phyloP scores from a whole-genome alignment of 371 early-diverging fungal genomes.

The Spraguea lophii region DNA sequence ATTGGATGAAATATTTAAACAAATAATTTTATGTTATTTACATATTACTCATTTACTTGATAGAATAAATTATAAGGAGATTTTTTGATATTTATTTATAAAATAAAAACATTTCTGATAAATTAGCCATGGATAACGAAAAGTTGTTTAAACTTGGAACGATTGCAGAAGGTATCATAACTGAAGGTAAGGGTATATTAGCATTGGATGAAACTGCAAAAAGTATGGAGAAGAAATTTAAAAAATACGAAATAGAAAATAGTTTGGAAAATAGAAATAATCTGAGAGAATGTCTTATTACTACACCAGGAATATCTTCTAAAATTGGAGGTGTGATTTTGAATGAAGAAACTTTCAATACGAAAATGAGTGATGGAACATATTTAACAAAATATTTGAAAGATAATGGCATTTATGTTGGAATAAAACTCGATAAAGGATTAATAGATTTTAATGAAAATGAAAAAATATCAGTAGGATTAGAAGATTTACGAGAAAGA shows the following conservation, averaged over 20 bases:
- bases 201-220: slow-evolving; percentile 53
- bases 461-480: slow-evolving; percentile 51
- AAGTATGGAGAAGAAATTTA: slow-evolving; percentile 51
- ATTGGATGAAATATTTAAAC: no score
- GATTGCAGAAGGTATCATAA: slow-evolving; percentile 49
- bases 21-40: no score
- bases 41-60: no score
- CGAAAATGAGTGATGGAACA: slow-evolving; percentile 47
- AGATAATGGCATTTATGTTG: slow-evolving; percentile 48
- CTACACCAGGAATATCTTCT: slow-evolving; percentile 46
- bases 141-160: slow-evolving; percentile 21
- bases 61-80: no score
- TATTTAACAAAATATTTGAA: slow-evolving; percentile 46
- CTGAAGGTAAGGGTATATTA: slow-evolving; percentile 49
- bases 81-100: no score
- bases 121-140: not conserved
- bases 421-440: slow-evolving; percentile 54
- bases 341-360: slow-evolving; percentile 51
- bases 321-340: slow-evolving; percentile 53
- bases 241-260: slow-evolving; percentile 48
- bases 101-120: no score
- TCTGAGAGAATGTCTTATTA: slow-evolving; percentile 52
- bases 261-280: slow-evolving; percentile 50
- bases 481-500: slow-evolving; percentile 50
- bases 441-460: slow-evolving; percentile 44